Evolutionary conservation across 352 stramenopile genomes (phyloP), one percentile per base, ranked within the genome.

Genomic region (Phytopythium oedochilum): DNA sequence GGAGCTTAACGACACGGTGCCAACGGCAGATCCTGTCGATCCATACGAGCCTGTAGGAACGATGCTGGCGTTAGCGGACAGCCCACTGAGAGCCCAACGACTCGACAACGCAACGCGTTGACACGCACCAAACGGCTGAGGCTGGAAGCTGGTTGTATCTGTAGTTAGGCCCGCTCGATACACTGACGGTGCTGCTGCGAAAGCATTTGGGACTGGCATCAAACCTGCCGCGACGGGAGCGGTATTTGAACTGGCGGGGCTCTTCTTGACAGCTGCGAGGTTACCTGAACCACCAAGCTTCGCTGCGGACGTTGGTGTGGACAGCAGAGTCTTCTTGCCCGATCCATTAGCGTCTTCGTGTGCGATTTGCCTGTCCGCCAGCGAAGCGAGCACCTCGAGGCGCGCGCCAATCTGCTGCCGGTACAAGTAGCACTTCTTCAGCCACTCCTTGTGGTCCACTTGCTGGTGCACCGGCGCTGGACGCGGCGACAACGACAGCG

Each of bases 351-450:
- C 72, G 42, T 89, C 78, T 43, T 90, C 74, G 15, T 73, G 72
- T 9, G 76, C 80, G 26, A 94, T 86, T 45, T 92, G 84, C 32
- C 85, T 90, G 57, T 94, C 84, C 5, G 82, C 82, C 18, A 94
- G 60, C 25, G 84, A 92, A 7, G 84, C 84, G 42, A 94, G 35
- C 32, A 92, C 61, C 52, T 92, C 84, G 8, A 94, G 66, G 1
- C 82, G 73, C 7, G 76, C 66, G 39, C 78, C 82, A 55, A 94
- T 78, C 55, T 94, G 82, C 59, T 94, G 74, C 3, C 83, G 74
- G 42, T 77, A 75, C 17, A 57, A 60, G 3, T 83, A 46, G 61
- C 84, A 94, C 40, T 82, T 84, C 44, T 72, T 61, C 2, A 84
- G 52, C 84, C 84, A 94, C 44, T 88, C 74, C 45, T 88, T 91